A percentile compares a stretch with the other conserved stretches of the same genome.
Conservation (phyloP, 192 early-diverging fungal species). For the Glomus cerebriforme region DNA sequence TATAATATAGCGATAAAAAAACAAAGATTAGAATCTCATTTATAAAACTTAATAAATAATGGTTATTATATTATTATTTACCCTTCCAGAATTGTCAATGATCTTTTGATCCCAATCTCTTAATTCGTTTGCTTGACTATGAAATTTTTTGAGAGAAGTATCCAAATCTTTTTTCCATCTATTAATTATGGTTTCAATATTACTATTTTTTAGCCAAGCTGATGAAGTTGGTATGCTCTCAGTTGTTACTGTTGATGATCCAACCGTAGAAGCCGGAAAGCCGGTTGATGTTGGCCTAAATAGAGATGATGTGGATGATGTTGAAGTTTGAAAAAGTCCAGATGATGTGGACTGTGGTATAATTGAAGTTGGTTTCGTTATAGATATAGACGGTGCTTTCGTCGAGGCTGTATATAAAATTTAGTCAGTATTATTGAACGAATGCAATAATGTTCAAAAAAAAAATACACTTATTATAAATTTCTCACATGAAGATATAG, state of each 20-base stretch:
- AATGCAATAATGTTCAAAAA: neutral
- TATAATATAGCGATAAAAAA: conserved; percentile 33
- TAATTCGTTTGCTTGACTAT: conserved; percentile 81
- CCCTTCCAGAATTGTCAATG: conserved; percentile 80
- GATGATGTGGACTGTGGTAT: neutral
- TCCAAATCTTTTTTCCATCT: conserved; percentile 89
- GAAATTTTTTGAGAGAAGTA: conserved; percentile 78
- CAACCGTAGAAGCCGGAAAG: conserved; percentile 39
- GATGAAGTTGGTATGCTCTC: conserved; percentile 48
- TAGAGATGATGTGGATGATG: neutral
- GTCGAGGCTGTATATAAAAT: neutral
- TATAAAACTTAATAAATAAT: conserved; percentile 20
- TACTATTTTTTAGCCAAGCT: conserved; percentile 76
- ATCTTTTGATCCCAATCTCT: conserved; percentile 83
- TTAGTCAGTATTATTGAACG: neutral
- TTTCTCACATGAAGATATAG: neutral
- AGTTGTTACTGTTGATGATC: conserved; percentile 33
- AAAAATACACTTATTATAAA: neutral
- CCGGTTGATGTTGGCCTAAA: neutral
- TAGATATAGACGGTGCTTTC: neutral
- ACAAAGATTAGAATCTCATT: neutral
- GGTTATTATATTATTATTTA: conserved; percentile 37
- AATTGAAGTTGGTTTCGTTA: neutral
- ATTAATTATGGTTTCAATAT: conserved; percentile 88
- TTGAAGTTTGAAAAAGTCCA: neutral